A percentile compares a stretch with the other conserved stretches of the same genome.
Conservation (phyloP, 352 stramenopile genomes). For the Phytopythium ostracodes region DNA sequence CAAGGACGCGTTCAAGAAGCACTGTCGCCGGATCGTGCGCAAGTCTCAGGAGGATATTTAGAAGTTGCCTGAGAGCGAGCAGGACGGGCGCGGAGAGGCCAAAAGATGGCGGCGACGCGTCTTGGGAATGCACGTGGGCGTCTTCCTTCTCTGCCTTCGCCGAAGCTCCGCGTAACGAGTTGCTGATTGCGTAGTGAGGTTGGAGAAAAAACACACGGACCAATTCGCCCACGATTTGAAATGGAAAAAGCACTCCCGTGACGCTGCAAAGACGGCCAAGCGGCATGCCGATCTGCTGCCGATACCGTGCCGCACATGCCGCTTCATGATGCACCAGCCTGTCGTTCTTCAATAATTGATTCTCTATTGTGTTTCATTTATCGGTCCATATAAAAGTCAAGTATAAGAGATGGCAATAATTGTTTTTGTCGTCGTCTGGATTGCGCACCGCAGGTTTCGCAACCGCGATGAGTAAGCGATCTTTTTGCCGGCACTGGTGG, state of each 20-base stretch:
- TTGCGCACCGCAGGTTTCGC: not conserved
- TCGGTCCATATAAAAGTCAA: not conserved
- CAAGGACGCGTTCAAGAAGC: constrained; percentile 92
- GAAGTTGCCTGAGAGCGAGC: constrained; percentile 10
- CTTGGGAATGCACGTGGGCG: no score
- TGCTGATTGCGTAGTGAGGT: not conserved
- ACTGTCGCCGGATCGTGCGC: constrained; percentile 86
- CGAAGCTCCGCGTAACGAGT: not conserved
- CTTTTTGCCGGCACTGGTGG: not conserved
- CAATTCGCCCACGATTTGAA: not conserved
- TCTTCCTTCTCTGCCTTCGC: not conserved
- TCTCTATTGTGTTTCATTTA: no score
- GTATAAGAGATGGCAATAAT: not conserved
- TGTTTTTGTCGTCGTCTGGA: not conserved
- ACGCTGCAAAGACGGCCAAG: no score
- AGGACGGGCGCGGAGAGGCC: not conserved
- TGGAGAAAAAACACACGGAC: not conserved
- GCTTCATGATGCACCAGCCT: no score
- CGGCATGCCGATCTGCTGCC: not conserved
- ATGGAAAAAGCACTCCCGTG: no score
- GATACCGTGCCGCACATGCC: no score
- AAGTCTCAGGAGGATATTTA: constrained; percentile 94
- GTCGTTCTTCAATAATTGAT: no score
- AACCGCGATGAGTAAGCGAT: constrained; percentile 2
- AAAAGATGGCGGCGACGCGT: not conserved